Evolutionary conservation across 2,329 filamentous ascomycete species (phyloP), one percentile per base, ranked within the genome.

Genomic region (Elsinoe arachidis): DNA sequence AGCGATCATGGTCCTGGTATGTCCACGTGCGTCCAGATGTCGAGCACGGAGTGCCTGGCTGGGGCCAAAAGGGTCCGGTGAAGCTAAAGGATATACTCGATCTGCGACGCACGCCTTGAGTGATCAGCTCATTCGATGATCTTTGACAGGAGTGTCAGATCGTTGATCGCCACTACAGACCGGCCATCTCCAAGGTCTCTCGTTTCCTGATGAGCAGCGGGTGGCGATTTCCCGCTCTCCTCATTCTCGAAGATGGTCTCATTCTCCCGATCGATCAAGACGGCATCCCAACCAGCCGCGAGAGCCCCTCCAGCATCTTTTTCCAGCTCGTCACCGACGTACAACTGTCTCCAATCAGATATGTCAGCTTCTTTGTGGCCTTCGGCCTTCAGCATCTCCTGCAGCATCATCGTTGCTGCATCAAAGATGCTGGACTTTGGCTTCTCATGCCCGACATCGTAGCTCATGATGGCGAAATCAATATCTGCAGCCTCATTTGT

Each of bases 1-100:
- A 79, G 60, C 80, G 84, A 59, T 87, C 88, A 15, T 95, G 89
- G 88, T 75, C 75, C 10, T 95, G 90, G 90, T 95, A 95, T 70
- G 76, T 86, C 1, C 78, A 80, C 19, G 82, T 91, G 17, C 77
- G 90, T 61, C 90, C 90, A 0, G 84, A 88, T 17, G 86, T 95
- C 2, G 83, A 87, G 59, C 73, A 78, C 58, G 90, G 90, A 0
- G 81, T 82, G 49, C 81, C 83, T 17, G 90, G 90, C 1, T 95
- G 90, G 90, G 90, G 90, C 26, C 87, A 86, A 11, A 93, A 92
- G 70, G 88, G 87, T 1, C 73, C 76, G 56, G 75, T 95, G 26
- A 83, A 77, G 63, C 68, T 95, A 35, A 73, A 74, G 12, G 82
- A 83, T 62, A 88, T 95, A 39, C 68, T 91, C 61, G 77, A 77